A percentile compares a stretch with the other conserved stretches of the same genome.
phyloP scores from a whole-genome alignment of 352 stramenopile genomes.

The Phytopythium aichiense region DNA sequence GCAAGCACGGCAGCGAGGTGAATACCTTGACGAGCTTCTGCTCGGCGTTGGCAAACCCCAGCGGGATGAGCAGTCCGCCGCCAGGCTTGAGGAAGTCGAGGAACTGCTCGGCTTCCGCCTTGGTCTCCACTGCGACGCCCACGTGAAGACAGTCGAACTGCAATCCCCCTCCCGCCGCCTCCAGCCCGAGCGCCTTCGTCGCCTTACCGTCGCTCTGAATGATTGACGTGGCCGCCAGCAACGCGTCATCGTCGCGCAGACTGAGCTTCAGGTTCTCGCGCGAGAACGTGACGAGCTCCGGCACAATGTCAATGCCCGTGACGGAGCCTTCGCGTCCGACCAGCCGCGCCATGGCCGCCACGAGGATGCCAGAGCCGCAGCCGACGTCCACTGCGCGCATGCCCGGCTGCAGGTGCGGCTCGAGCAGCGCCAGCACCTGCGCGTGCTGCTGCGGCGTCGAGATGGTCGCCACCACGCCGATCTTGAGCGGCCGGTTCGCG shows the following conservation, averaged over 20 bases:
- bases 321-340: slow-evolving; percentile 51
- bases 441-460: slow-evolving; percentile 85
- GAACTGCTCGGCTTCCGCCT: slow-evolving; percentile 65
- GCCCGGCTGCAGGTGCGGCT: slow-evolving; percentile 58
- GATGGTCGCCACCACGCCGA: slow-evolving; percentile 77
- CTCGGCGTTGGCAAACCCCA: slow-evolving; percentile 51
- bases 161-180: slow-evolving; percentile 6
- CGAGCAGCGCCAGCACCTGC: slow-evolving; percentile 65
- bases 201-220: slow-evolving; percentile 39
- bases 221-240: slow-evolving; percentile 39
- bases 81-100: slow-evolving; percentile 64
- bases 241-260: slow-evolving; percentile 27
- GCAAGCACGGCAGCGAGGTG: not conserved
- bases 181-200: slow-evolving; percentile 28
- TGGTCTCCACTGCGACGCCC: slow-evolving; percentile 73
- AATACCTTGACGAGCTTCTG: slow-evolving; percentile 81
- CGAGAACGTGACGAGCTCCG: slow-evolving; percentile 65
- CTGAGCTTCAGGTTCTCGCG: slow-evolving; percentile 51
- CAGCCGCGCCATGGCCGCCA: slow-evolving; percentile 73
- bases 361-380: slow-evolving; percentile 76
- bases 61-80: slow-evolving; percentile 61
- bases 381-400: slow-evolving; percentile 68
- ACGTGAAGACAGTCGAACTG: slow-evolving; percentile 80
- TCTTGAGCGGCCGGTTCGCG: slow-evolving; percentile 72
- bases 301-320: slow-evolving; percentile 75